These are phyloP conservation scores for Rhizophagus clarus DNA, from an alignment of 192 early-diverging fungal genomes.

Conservation along the genomic window DNA sequence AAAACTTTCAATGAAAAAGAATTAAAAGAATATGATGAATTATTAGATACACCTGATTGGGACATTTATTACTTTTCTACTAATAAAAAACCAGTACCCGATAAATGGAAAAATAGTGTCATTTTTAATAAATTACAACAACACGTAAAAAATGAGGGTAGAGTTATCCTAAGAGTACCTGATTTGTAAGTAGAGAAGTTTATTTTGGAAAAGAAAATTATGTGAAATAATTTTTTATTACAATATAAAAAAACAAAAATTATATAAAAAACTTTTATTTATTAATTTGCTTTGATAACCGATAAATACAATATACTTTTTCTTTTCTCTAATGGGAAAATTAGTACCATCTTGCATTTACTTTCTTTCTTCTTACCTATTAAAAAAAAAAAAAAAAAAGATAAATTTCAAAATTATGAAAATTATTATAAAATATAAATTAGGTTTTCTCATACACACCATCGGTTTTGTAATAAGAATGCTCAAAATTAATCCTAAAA, in stretches of 20 bases:
- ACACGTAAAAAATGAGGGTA: slow-evolving; percentile 80
- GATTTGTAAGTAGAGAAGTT: slow-evolving; percentile 46
- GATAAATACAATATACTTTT: too few species aligned
- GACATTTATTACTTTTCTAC: slow-evolving; percentile 96
- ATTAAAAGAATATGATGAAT: slow-evolving; percentile 74
- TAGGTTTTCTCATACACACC: slow-evolving; percentile 62
- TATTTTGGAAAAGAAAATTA: too few species aligned
- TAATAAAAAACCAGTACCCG: slow-evolving; percentile 62
- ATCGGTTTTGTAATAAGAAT: slow-evolving; percentile 75
- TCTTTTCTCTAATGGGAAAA: too few species aligned
- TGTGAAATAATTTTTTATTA: too few species aligned
- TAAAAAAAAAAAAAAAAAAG: not conserved
- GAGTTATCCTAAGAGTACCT: slow-evolving; percentile 82
- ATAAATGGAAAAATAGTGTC: slow-evolving; percentile 46
- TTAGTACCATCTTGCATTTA: slow-evolving; percentile 31
- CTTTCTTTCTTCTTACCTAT: slow-evolving; percentile 23
- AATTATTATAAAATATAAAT: slow-evolving; percentile 29
- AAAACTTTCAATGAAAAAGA: slow-evolving; percentile 51
- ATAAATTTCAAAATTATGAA: not conserved
- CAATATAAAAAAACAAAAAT: too few species aligned
- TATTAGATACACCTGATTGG: slow-evolving; percentile 93
- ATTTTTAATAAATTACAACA: slow-evolving; percentile 68
- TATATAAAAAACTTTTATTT: too few species aligned
- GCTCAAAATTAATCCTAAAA: slow-evolving; percentile 73
- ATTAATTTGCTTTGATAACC: too few species aligned